A percentile compares a stretch with the other conserved stretches of the same genome.
Conservation (phyloP, 2,329 filamentous ascomycete genomes). For the Stromatinia cepivora region DNA sequence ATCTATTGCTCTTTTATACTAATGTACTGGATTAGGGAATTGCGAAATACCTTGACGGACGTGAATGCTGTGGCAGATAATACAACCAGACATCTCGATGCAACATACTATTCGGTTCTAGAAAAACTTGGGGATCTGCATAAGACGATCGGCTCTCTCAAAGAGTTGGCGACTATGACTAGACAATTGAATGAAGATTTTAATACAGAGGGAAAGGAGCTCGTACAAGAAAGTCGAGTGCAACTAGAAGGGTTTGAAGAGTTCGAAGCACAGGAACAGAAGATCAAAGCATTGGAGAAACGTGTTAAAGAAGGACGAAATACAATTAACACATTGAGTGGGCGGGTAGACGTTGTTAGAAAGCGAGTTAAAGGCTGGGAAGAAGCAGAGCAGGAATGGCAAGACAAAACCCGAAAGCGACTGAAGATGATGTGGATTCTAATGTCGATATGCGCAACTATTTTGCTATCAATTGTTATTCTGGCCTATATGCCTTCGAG, state of each 20-base stretch:
- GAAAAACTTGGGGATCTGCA: constrained; percentile 67
- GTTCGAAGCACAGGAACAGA: constrained; percentile 64
- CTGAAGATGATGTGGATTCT: constrained; percentile 65
- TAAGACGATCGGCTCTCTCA: constrained; percentile 62
- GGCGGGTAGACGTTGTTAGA: constrained; percentile 63
- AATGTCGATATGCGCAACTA: constrained; percentile 47
- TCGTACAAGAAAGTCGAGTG: constrained; percentile 58
- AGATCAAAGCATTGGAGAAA: constrained; percentile 60
- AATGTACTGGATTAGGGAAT: constrained; percentile 44
- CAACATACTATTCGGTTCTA: constrained; percentile 71
- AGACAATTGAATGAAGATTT: constrained; percentile 60
- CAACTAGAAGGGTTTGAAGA: constrained; percentile 57
- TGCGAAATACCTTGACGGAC: constrained; percentile 53
- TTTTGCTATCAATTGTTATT: constrained; percentile 49
- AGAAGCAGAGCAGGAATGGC: constrained; percentile 64
- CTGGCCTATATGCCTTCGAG: constrained; percentile 34
- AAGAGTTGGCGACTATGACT: constrained; percentile 64
- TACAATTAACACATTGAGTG: constrained; percentile 59
- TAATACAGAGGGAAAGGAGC: constrained; percentile 55
- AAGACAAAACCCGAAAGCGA: constrained; percentile 64
- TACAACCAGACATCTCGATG: constrained; percentile 67
- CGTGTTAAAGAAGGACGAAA: constrained; percentile 61
- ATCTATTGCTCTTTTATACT: constrained; percentile 14
- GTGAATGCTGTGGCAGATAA: constrained; percentile 61
- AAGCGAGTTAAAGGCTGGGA: constrained; percentile 68